Conservation (phyloP, 164 flowering plant genomes). For the Chimonanthus salicifolius region DNA sequence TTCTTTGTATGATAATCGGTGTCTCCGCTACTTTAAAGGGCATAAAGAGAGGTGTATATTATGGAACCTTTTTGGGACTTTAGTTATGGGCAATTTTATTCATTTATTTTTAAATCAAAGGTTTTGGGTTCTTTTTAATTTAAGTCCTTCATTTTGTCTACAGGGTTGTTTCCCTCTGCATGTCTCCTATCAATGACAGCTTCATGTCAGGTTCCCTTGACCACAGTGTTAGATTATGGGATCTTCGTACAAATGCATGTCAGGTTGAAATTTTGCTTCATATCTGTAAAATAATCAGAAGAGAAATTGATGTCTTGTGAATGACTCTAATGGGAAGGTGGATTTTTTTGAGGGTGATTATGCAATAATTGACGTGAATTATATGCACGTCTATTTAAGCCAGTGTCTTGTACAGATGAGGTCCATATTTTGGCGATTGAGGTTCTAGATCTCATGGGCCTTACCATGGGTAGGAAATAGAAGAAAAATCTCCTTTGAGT, state of each 20-base stretch:
- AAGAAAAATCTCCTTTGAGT: no score
- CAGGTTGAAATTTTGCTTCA: constrained; percentile 55
- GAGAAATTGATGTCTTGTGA: background rate
- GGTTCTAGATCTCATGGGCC: no score
- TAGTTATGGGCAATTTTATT: no score
- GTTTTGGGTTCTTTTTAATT: constrained; percentile 5
- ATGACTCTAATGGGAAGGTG: no score
- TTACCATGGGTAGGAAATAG: no score
- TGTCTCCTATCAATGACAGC: constrained; percentile 97
- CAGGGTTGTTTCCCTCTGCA: constrained; percentile 91
- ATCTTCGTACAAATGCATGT: constrained; percentile 96
- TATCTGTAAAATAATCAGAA: background rate
- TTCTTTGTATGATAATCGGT: constrained; percentile 93
- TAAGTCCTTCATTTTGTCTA: constrained; percentile 8
- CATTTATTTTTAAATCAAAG: no score
- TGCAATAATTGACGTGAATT: background rate
- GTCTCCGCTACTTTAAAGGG: constrained; percentile 97
- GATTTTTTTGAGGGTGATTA: background rate
- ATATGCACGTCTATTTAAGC: background rate
- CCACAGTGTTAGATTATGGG: constrained; percentile 93
- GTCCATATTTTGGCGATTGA: background rate
- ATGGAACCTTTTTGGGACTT: background rate
- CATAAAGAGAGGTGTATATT: constrained; percentile 78
- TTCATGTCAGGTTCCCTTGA: constrained; percentile 99
- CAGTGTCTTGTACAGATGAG: background rate